phyloP scores from a whole-genome alignment of 176 grass and related monocot genomes.

The Aegilops sharonensis region DNA sequence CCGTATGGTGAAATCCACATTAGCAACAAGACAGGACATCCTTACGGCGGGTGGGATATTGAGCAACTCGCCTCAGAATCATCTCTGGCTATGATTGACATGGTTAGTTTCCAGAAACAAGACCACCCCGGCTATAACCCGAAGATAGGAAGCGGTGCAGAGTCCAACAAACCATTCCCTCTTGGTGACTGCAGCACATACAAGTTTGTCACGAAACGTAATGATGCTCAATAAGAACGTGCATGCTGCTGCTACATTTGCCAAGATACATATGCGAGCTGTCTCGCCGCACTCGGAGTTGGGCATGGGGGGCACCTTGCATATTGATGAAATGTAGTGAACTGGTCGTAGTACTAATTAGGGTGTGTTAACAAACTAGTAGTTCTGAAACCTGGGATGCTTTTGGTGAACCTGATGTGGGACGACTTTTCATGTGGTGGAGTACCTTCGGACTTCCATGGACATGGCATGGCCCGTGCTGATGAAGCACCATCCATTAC shows the following conservation, averaged over 20 bases:
- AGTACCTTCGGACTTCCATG: neutral
- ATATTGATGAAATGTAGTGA: neutral
- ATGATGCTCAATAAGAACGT: neutral
- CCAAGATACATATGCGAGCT: neutral
- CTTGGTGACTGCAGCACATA: neutral
- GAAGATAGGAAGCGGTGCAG: constrained; percentile 47
- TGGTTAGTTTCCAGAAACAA: constrained; percentile 28
- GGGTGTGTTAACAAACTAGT: too few relatives aligned
- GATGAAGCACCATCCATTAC: neutral
- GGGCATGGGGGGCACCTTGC: neutral
- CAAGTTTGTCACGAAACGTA: neutral
- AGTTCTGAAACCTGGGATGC: too few relatives aligned
- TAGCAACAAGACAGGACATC: constrained; percentile 38
- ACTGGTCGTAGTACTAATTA: neutral
- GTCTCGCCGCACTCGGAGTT: neutral
- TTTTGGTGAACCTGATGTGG: neutral
- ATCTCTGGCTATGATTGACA: constrained; percentile 38
- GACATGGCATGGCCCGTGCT: neutral
- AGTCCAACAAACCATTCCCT: neutral
- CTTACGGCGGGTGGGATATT: constrained; percentile 43
- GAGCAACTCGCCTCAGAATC: constrained; percentile 28
- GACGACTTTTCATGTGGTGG: neutral
- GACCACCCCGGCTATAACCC: constrained; percentile 59
- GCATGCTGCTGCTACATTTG: neutral
- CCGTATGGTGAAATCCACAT: constrained; percentile 50